These are phyloP conservation scores for Laguncularia racemosa DNA, from an alignment of 345 rosid genomes.

Conservation along the genomic window DNA sequence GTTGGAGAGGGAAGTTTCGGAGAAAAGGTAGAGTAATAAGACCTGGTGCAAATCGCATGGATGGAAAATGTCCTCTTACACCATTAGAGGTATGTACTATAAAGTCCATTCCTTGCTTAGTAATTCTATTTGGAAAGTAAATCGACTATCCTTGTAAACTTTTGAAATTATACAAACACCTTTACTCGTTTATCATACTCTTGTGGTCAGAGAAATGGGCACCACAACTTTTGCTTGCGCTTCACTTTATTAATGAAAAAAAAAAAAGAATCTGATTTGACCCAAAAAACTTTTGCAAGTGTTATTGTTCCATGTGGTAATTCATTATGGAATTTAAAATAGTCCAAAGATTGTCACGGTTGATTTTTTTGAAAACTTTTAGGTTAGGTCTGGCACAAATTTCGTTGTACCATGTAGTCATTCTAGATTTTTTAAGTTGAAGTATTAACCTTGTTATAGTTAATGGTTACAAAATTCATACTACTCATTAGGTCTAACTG, in stretches of 20 bases:
- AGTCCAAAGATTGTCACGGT: too few species aligned
- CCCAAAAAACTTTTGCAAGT: background rate
- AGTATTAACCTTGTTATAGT: too few species aligned
- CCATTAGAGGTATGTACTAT: slow-evolving; percentile 62
- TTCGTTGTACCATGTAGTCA: too few species aligned
- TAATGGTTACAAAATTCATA: too few species aligned
- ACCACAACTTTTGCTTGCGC: background rate
- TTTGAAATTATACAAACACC: background rate
- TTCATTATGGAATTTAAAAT: too few species aligned
- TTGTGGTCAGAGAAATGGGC: background rate
- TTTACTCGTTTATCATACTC: background rate
- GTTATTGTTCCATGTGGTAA: background rate
- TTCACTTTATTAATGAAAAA: too few species aligned
- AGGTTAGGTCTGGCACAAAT: too few species aligned
- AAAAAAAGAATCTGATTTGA: too few species aligned
- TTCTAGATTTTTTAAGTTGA: too few species aligned
- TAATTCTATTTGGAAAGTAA: background rate
- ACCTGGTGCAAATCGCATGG: slow-evolving; percentile 87
- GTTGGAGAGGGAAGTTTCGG: slow-evolving; percentile 98
- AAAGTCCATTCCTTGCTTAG: background rate
- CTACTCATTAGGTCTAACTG: too few species aligned
- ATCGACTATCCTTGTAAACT: background rate
- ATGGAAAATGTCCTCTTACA: slow-evolving; percentile 93
- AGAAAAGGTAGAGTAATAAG: slow-evolving; percentile 77
- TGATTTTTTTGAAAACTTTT: too few species aligned